Evolutionary conservation across 2,329 filamentous ascomycete genomes (phyloP), one percentile per base, ranked within the genome.

Genomic region (Fusarium mundagurra): DNA sequence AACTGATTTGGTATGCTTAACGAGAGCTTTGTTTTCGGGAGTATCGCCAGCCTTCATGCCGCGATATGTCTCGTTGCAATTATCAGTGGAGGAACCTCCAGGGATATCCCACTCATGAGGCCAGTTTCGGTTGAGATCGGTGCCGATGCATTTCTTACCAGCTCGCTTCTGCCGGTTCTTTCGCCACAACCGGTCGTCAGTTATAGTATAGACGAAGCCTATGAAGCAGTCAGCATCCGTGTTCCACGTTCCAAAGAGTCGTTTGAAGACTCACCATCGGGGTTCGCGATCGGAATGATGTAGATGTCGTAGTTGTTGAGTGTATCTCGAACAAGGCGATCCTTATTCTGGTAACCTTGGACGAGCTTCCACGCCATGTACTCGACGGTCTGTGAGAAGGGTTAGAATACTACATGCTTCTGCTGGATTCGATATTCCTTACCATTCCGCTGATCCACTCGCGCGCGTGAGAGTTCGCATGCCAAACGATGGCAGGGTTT

Each of bases 301-400:
- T 91, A 92, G 73, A 91, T 91, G 81, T 93, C 92, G 77, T 90
- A 92, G 63, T 85, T 88, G 80, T 92, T 86, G 31, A 92, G 84
- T 2, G 69, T 75, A n/a, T 47, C 24, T 50, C 47, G 65, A 14
- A 70, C 38, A n/a, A 66, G 45, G 2, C 53, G 44, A 5, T 76
- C 69, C 1, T 69, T 73, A 8, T 71, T 69, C n/a, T 73, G 53
- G 18, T 77, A 77, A 3, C 71, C 75, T 14, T 77, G 58, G 8
- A 77, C 61, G 5, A 77, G 61, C 54, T 76, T 67, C 57, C 72
- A 75, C 6, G 76, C 60, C 67, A 77, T 59, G 20, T 76, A 77
- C 36, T 77, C 75, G 9, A 75, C 73, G 14, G 75, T 77, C 75
- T 76, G n/a, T 5, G 2, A 20, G 1, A 4, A 36, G 9, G 0